Evolutionary conservation across 495 filamentous ascomycete genomes (phyloP), one percentile per base, ranked within the genome.

Genomic region (Chaetomium tenue): DNA sequence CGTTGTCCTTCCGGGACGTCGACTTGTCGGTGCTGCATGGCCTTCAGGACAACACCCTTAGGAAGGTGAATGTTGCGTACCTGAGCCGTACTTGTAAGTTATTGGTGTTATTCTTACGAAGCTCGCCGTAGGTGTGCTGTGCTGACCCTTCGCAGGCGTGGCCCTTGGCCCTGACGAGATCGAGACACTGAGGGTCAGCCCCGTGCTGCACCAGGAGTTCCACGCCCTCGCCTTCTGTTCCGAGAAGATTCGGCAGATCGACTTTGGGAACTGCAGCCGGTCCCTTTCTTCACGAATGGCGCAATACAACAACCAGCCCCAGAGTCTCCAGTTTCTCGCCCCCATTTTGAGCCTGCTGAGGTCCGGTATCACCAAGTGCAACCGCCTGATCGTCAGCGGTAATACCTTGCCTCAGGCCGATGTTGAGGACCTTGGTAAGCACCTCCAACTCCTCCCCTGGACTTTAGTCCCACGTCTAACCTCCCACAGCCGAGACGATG

Each of bases 1-100:
- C 91, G 2, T 84, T 98, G 44, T 97, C 92, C 1, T 97, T 97
- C 73, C 77, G 82, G 16, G 86, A 88, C 30, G 84, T 96, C 54
- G 86, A 83, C 64, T 81, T 98, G 12, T 67, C 71, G 1, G 68
- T 66, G 18, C 71, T 81, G 18, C 71, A 71, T 46, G 71, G 71
- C 15, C 60, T 65, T 2, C 64, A 72, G 33, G 76, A 81, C 61
- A 75, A 72, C 40, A 42, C 67, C 1, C 42, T 65, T 28, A 68
- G 71, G 30, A 70, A 54, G 47, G 42, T 58, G 13, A 74, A 69
- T 58, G 69, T 71, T 37, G 73, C 70, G 23, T 74, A 75, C 46
- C 37, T 73, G 37, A 75, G 65, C 58, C 70, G 75, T 20, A 70
- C 66, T 39, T 68, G 74, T 75, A 64, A 61, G 72, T 61, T 3